Conservation (phyloP, 768 basidiomycete species). For the Hydnomerulius pinastri region DNA sequence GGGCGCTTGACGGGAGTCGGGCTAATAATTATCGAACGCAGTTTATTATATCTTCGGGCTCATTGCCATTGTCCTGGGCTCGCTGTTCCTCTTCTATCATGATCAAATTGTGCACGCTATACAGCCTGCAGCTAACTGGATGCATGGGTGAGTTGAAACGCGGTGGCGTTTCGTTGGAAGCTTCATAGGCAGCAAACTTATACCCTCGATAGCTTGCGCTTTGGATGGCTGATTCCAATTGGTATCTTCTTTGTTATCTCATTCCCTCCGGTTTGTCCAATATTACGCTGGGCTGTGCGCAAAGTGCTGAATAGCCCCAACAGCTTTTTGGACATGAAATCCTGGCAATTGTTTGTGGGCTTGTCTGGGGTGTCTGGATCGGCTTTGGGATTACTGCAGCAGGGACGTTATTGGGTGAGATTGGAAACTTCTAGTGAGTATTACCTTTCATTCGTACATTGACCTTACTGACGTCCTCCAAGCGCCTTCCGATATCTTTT, state of each 20-base stretch:
- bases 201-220: conserved; percentile 40
- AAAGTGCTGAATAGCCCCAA: conserved; percentile 6
- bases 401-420: conserved; percentile 83
- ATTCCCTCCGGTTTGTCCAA: conserved; percentile 68
- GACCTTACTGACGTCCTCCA: conserved; percentile 14
- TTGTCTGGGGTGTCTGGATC: conserved; percentile 87
- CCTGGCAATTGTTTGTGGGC: conserved; percentile 81
- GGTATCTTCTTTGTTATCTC: conserved; percentile 81
- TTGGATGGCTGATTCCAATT: conserved; percentile 80
- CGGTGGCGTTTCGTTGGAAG: not conserved
- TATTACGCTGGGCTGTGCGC: not conserved
- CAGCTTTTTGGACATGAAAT: conserved; percentile 93
- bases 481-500: conserved; percentile 88
- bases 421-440: conserved; percentile 84
- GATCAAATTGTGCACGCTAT: conserved; percentile 54
- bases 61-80: conserved; percentile 49
- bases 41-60: conserved; percentile 53
- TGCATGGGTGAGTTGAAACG: conserved; percentile 37
- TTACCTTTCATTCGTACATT: not conserved
- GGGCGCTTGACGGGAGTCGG: not conserved
- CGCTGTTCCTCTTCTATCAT: conserved; percentile 63
- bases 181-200: not conserved
- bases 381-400: conserved; percentile 87
- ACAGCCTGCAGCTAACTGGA: conserved; percentile 47
- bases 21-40: conserved; percentile 10